Conservation (phyloP, 148 eudicot genomes). For the Rhododendron henanense region DNA sequence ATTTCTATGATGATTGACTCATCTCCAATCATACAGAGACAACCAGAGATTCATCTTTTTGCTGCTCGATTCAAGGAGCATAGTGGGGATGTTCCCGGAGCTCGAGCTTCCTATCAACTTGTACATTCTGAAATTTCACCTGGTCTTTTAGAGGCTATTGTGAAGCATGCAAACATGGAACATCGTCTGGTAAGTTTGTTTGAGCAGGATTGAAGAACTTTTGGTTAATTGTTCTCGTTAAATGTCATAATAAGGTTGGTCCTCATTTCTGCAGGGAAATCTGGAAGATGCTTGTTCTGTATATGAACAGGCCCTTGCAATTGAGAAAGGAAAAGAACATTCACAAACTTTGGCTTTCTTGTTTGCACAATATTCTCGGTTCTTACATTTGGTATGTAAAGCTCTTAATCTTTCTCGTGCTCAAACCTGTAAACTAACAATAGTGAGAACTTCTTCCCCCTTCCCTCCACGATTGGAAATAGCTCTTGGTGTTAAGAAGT, state of each 20-base stretch:
- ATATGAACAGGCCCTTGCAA: constrained; percentile 92
- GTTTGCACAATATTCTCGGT: constrained; percentile 89
- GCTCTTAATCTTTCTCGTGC: not conserved
- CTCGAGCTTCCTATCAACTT: constrained; percentile 88
- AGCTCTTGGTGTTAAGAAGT: not conserved
- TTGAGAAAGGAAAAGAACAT: constrained; percentile 97
- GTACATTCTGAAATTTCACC: constrained; percentile 91
- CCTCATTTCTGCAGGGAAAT: constrained; percentile 57
- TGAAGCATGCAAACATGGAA: constrained; percentile 97
- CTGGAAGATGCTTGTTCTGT: constrained; percentile 76
- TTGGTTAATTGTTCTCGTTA: not conserved
- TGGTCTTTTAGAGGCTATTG: constrained; percentile 88
- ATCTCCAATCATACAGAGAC: not conserved
- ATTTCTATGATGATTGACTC: not conserved
- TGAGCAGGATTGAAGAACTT: constrained; percentile 16
- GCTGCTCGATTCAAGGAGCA: constrained; percentile 6
- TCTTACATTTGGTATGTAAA: constrained; percentile 66
- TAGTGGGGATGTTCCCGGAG: constrained; percentile 69
- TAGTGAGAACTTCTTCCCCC: not conserved
- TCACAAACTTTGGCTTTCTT: constrained; percentile 76
- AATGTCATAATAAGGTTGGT: constrained; percentile 9
- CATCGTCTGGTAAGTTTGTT: constrained; percentile 61
- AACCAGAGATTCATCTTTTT: constrained; percentile 10
- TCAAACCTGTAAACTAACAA: not conserved
- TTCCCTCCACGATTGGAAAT: not conserved